A percentile compares a stretch with the other conserved stretches of the same genome.
Evolutionary conservation across 495 filamentous ascomycete genomes (phyloP).

Genomic region (Staphylotrichum longicolle): DNA sequence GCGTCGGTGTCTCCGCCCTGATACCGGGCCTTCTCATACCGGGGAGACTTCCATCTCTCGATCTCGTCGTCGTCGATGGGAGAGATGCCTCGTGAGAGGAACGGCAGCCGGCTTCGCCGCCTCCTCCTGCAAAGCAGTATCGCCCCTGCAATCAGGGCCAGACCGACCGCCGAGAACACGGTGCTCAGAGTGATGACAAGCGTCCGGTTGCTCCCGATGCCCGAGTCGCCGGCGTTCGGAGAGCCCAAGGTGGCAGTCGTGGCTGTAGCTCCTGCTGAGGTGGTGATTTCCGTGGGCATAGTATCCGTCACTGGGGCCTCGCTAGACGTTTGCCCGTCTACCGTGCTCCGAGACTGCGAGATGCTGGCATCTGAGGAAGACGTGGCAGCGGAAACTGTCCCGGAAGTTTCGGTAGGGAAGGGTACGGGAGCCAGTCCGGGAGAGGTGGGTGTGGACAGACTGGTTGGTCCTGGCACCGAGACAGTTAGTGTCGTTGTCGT

Average conservation of each 20-base stretch:
- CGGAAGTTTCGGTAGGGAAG: not conserved
- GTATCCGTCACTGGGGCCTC: slow-evolving; percentile 21
- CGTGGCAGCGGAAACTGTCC: not conserved
- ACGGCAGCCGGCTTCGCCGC: slow-evolving; percentile 34
- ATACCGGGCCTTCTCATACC: slow-evolving; percentile 26
- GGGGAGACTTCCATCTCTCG: slow-evolving; percentile 47
- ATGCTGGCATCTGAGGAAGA: slow-evolving; percentile 1
- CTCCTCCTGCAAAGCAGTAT: slow-evolving; percentile 34
- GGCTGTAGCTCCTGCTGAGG: slow-evolving; percentile 15
- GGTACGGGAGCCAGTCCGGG: not conserved
- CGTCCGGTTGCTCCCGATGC: slow-evolving; percentile 29
- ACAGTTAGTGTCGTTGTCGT: slow-evolving; percentile 26
- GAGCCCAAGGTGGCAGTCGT: slow-evolving; percentile 18
- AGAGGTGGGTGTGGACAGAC: not conserved
- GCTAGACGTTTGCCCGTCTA: slow-evolving; percentile 7
- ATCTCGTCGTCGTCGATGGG: slow-evolving; percentile 55
- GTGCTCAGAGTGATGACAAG: slow-evolving; percentile 45
- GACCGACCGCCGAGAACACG: slow-evolving; percentile 39
- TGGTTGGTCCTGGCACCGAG: slow-evolving; percentile 19
- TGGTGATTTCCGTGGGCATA: slow-evolving; percentile 28
- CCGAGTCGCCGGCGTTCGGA: slow-evolving; percentile 19
- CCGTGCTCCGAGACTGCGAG: not conserved
- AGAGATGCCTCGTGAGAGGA: slow-evolving; percentile 45
- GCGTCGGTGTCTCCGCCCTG: slow-evolving; percentile 24
- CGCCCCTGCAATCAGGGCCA: slow-evolving; percentile 35